Percentiles rank a stretch among this genome's conserved stretches.
Conservation (phyloP, 345 rosid species). For the Noccaea bulbosa region DNA sequence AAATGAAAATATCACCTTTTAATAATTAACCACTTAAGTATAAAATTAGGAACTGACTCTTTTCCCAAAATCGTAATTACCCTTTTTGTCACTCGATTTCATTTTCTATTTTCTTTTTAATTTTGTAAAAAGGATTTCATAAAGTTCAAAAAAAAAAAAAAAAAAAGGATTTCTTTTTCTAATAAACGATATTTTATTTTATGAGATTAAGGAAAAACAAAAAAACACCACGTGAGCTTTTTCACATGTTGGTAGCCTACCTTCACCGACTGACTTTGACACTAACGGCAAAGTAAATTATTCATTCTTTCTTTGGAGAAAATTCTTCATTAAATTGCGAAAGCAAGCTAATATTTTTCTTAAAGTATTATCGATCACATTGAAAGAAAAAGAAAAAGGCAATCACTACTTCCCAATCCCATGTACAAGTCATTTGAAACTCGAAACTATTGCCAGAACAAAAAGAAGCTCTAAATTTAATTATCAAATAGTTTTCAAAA, state of each 20-base stretch:
- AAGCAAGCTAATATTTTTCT: constrained; percentile 20
- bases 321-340: constrained; percentile 25
- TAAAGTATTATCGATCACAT: constrained; percentile 22
- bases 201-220: not conserved
- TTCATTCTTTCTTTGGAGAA: constrained; percentile 17
- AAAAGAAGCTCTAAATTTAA: not conserved
- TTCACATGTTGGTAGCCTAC: constrained; percentile 44
- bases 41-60: no score
- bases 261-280: constrained; percentile 35
- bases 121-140: no score
- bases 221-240: constrained; percentile 26
- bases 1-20: no score
- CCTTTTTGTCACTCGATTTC: no score
- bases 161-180: no score
- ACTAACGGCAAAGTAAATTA: constrained; percentile 30
- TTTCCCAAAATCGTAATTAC: no score
- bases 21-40: no score
- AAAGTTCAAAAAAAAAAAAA: no score
- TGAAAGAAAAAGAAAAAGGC: constrained; percentile 11
- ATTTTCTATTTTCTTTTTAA: not conserved
- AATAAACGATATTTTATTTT: not conserved
- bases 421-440: constrained; percentile 37
- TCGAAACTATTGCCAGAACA: constrained; percentile 14
- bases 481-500: not conserved
- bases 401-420: constrained; percentile 20